These are phyloP conservation scores for Incumbomyces lentus DNA, from an alignment of 2,329 filamentous ascomycete species.

Conservation along the genomic window DNA sequence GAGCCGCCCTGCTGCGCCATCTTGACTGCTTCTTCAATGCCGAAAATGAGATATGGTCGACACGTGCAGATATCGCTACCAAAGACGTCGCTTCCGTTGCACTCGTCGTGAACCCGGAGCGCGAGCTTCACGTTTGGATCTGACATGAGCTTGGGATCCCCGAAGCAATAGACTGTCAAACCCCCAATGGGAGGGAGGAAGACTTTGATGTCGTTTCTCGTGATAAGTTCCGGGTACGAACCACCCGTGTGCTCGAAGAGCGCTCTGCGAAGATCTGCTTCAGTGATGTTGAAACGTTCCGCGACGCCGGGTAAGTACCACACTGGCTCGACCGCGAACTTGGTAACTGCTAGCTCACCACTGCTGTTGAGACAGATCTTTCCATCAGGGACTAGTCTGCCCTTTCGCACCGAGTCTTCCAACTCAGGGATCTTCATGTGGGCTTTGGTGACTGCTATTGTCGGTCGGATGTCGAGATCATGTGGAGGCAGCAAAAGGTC, in stretches of 20 bases:
- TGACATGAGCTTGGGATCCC: conserved; percentile 86
- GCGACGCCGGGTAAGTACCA: conserved; percentile 84
- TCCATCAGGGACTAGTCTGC: conserved; percentile 68
- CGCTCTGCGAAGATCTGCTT: conserved; percentile 72
- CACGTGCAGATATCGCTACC: conserved; percentile 97
- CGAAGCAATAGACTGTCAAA: conserved; percentile 93
- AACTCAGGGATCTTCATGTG: conserved; percentile 97
- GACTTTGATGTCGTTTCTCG: conserved; percentile 83
- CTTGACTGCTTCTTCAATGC: conserved; percentile 93
- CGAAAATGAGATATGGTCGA: conserved; percentile 82
- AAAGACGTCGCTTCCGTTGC: conserved; percentile 95
- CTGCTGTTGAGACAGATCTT: conserved; percentile 78
- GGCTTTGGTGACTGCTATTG: conserved; percentile 82
- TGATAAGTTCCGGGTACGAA: conserved; percentile 93
- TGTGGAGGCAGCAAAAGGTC: conserved; percentile 62
- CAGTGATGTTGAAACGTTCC: conserved; percentile 87
- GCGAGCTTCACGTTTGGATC: conserved; percentile 73
- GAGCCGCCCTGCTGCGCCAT: conserved; percentile 90
- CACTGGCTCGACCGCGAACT: conserved; percentile 90
- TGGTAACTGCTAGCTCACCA: conserved; percentile 87
- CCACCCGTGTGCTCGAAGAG: conserved; percentile 94
- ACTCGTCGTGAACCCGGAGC: conserved; percentile 76
- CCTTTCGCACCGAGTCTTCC: conserved; percentile 72
- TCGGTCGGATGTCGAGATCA: conserved; percentile 75
- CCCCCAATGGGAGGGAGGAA: conserved; percentile 94